phyloP scores from a whole-genome alignment of 192 early-diverging fungal species.

The Coemansia sp. region DNA sequence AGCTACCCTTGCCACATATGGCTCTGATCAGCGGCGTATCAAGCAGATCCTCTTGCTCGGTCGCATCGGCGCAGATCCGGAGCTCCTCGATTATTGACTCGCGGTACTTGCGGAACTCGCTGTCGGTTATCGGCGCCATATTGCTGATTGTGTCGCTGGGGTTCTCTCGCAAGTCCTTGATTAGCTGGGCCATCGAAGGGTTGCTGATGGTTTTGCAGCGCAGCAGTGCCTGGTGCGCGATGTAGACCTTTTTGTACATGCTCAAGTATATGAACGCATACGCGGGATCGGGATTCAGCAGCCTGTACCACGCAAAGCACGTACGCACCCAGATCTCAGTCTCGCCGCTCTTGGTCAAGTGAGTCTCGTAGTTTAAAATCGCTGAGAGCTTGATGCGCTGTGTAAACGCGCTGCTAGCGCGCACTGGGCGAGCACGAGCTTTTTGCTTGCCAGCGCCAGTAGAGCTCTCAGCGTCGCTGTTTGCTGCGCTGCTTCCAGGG shows the following conservation, averaged over 20 bases:
- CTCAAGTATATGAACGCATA: constrained; percentile 32
- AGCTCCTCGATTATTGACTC: constrained; percentile 44
- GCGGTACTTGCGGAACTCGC: constrained; percentile 32
- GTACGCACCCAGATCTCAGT: constrained; percentile 55
- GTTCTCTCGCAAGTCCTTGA: constrained; percentile 20
- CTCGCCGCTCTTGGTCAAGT: constrained; percentile 17
- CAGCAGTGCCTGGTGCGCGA: constrained; percentile 42
- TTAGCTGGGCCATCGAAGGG: constrained; percentile 21
- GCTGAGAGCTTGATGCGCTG: constrained; percentile 52
- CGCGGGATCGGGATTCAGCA: constrained; percentile 35
- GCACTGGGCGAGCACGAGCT: constrained; percentile 14
- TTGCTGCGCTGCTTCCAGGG: background rate
- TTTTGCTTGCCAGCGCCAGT: background rate
- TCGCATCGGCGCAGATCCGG: constrained; percentile 32
- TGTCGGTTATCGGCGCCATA: constrained; percentile 25
- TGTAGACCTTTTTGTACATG: constrained; percentile 41
- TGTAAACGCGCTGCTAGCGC: constrained; percentile 32
- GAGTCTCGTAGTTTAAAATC: constrained; percentile 47
- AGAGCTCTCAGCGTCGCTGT: constrained; percentile 9
- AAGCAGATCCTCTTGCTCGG: constrained; percentile 21
- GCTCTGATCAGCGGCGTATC: constrained; percentile 30
- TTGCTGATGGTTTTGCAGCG: constrained; percentile 9
- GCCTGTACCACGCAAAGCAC: constrained; percentile 55
- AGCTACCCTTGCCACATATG: constrained; percentile 16
- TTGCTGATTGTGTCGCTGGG: constrained; percentile 19